Conservation (phyloP, 257 asterid species). For the Ilex asprella region DNA sequence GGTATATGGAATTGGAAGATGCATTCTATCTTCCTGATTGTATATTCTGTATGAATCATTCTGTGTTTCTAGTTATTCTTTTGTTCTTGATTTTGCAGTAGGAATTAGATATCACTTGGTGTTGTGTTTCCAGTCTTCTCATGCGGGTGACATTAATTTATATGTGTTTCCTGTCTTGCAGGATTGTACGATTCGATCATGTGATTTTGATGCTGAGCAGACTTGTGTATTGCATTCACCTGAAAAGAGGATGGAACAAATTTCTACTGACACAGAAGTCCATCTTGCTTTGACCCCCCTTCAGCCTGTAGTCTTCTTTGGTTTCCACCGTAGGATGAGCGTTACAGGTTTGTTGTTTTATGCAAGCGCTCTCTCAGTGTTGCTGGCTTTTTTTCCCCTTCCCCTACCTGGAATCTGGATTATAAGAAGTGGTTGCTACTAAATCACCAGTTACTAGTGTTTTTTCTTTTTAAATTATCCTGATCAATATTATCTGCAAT, state of each 20-base stretch:
- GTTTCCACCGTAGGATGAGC: constrained; percentile 97
- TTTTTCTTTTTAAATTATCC: too few species aligned
- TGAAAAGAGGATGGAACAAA: constrained; percentile 91
- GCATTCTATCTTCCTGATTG: too few species aligned
- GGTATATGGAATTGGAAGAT: too few species aligned
- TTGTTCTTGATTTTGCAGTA: background rate
- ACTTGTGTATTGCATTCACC: constrained; percentile 97
- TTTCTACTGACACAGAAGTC: constrained; percentile 88
- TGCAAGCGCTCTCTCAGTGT: background rate
- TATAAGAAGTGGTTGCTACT: too few species aligned
- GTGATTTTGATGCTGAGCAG: constrained; percentile 97
- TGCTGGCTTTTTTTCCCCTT: too few species aligned
- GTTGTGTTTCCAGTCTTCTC: constrained; percentile 11
- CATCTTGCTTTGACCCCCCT: constrained; percentile 98
- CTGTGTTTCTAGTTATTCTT: background rate
- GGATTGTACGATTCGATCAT: constrained; percentile 96
- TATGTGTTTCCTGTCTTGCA: constrained; percentile 18
- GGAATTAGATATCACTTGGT: constrained; percentile 1
- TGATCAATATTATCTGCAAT: too few species aligned
- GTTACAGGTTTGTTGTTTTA: constrained; percentile 63
- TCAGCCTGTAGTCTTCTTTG: constrained; percentile 94
- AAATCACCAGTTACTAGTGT: too few species aligned
- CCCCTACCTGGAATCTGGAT: too few species aligned
- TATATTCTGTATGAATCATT: too few species aligned
- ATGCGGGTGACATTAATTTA: constrained; percentile 15